A percentile compares a stretch with the other conserved stretches of the same genome.
Evolutionary conservation across 2,329 filamentous ascomycete species (phyloP).

Genomic region (Exophiala spinifera): DNA sequence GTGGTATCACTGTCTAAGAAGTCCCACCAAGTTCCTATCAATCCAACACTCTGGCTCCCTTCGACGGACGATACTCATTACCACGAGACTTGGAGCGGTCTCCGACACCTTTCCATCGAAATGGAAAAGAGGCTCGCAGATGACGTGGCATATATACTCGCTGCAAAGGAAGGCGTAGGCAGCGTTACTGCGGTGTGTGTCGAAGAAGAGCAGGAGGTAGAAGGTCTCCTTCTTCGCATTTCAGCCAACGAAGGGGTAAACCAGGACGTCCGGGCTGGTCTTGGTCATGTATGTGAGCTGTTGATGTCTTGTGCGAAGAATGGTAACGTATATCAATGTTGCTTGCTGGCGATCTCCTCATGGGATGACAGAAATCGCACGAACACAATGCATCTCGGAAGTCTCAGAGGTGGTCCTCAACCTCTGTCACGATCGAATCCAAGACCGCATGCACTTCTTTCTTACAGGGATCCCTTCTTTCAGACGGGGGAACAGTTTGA

Average conservation of each 20-base stretch:
- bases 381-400: slow-evolving; percentile 7
- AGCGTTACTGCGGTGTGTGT: slow-evolving; percentile 34
- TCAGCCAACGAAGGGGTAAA: slow-evolving; percentile 17
- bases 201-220: slow-evolving; percentile 25
- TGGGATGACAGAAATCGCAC: not conserved
- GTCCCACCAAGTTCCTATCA: slow-evolving; percentile 11
- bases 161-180: slow-evolving; percentile 30
- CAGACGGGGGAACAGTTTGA: not conserved
- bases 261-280: not conserved
- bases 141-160: slow-evolving; percentile 34
- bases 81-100: not conserved
- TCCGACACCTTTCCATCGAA: not conserved
- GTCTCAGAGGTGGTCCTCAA: not conserved
- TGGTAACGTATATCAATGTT: slow-evolving; percentile 1
- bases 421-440: slow-evolving; percentile 8
- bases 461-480: slow-evolving; percentile 1
- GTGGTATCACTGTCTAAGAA: slow-evolving; percentile 22
- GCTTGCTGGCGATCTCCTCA: not conserved
- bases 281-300: slow-evolving; percentile 4
- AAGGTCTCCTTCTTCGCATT: slow-evolving; percentile 6
- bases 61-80: not conserved
- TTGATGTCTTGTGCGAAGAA: slow-evolving; percentile 10
- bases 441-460: slow-evolving; percentile 5
- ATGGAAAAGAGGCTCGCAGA: slow-evolving; percentile 32
- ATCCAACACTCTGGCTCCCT: slow-evolving; percentile 8